These are phyloP conservation scores for Trichosanthes cucumerina DNA, from an alignment of 306 rosid species.

Conservation along the genomic window DNA sequence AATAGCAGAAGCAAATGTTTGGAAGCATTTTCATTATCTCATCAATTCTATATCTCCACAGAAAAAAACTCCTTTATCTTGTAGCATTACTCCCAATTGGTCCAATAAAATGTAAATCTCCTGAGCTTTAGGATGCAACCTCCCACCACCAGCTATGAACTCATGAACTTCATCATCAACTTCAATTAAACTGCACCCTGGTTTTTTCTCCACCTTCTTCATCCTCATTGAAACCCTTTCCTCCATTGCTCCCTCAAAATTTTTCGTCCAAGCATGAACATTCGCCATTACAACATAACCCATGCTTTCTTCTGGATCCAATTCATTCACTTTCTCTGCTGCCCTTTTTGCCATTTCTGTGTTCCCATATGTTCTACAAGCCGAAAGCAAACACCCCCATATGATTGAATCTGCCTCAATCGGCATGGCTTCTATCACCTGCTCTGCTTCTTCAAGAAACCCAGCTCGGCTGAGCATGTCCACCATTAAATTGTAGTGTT, in stretches of 20 bases:
- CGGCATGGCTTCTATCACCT: constrained; percentile 42
- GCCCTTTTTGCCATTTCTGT: constrained; percentile 52
- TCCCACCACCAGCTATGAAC: constrained; percentile 69
- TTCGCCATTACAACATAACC: constrained; percentile 67
- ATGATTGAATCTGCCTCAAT: constrained; percentile 53
- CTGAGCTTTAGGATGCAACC: constrained; percentile 39
- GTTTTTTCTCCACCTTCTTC: constrained; percentile 54
- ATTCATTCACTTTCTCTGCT: constrained; percentile 39
- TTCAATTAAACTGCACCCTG: constrained; percentile 82
- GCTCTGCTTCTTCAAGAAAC: constrained; percentile 71
- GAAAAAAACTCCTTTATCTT: neutral
- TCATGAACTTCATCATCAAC: constrained; percentile 67
- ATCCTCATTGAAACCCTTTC: constrained; percentile 58
- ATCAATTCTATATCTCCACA: neutral
- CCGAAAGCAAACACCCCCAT: constrained; percentile 83
- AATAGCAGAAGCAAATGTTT: neutral
- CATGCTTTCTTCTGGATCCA: constrained; percentile 55
- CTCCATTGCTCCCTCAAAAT: constrained; percentile 48
- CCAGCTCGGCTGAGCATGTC: constrained; percentile 65
- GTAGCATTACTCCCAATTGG: constrained; percentile 16
- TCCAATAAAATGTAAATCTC: constrained; percentile 55
- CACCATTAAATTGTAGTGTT: constrained; percentile 76
- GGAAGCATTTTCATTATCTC: neutral
- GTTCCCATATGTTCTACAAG: constrained; percentile 54
- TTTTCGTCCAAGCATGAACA: constrained; percentile 43